Evolutionary conservation across 305 asterid genomes (phyloP).

Genomic region (Solanum hybrid): DNA sequence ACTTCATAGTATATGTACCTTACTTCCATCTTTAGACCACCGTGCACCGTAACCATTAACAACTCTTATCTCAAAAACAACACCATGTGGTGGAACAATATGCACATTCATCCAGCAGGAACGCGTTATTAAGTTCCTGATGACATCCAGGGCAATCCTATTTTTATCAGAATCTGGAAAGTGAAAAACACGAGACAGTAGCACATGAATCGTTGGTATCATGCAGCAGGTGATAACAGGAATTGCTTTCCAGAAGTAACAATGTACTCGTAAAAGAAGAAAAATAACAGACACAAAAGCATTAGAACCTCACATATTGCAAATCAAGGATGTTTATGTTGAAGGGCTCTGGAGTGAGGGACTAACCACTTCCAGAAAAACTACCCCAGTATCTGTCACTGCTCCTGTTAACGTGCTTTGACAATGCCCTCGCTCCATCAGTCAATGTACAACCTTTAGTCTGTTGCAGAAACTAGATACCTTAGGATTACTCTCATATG

Average conservation of each 20-base stretch:
- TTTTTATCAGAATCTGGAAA: slow-evolving; percentile 54
- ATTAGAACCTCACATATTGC: not conserved
- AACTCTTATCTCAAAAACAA: slow-evolving; percentile 54
- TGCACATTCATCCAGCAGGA: slow-evolving; percentile 70
- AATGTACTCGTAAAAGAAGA: not conserved
- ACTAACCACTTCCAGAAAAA: slow-evolving; percentile 62
- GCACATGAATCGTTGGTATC: not conserved
- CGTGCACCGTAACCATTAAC: slow-evolving; percentile 69
- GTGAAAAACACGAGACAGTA: not conserved
- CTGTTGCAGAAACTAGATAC: slow-evolving; percentile 24
- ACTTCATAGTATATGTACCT: slow-evolving; percentile 23
- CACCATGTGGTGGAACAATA: slow-evolving; percentile 48
- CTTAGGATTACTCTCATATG: not conserved
- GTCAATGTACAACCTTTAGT: slow-evolving; percentile 57
- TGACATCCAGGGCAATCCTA: slow-evolving; percentile 32
- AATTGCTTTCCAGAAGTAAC: not conserved
- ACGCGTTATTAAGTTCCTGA: slow-evolving; percentile 28
- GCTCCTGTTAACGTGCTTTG: slow-evolving; percentile 67
- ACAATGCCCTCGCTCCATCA: slow-evolving; percentile 79
- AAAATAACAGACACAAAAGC: not conserved
- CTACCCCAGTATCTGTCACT: slow-evolving; percentile 61
- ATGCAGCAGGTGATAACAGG: not conserved
- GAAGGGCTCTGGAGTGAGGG: slow-evolving; percentile 11
- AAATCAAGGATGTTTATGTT: not conserved
- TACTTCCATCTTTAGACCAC: slow-evolving; percentile 72